Base-by-base conservation (phyloP, 306 rosid species). In the Sicyos edulis region DNA sequence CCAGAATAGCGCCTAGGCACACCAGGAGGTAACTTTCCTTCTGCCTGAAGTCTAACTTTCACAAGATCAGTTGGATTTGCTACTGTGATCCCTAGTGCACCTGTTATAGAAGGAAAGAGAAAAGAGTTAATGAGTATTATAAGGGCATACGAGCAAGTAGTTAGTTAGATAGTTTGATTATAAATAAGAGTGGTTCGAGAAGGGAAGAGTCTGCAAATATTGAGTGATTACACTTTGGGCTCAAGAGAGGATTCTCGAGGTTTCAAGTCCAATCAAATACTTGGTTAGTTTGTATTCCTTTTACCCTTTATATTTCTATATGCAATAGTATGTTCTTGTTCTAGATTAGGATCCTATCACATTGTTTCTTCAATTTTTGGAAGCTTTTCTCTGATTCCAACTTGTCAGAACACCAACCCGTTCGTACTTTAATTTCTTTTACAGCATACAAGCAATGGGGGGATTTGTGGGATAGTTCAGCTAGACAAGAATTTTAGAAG, bases 41-140 rank as follows among this genome's bases (percentile, higher is more conserved):
- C 97, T 49, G 97, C 90, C 80, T 93, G 97, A 78, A 93, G 98
- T 81, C 98, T 86, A 70, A 93, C 96, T 77, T 93, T 93, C 61
- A 90, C 97, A 71, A 93, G 98, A 81, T 90, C 97, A 37, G 98
- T 93, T 57, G 97, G 98, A 87, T 93, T 93, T 64, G 98, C 98
- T 24, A 93, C 61, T 0, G 85, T 53, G 80, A 93, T 93, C 63
- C 76, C 98, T 49, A 93, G 57, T 67, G 97, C 98, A 77, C 98
- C 98, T 93, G 74, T 80, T 20, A 55, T 51, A 69, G 6, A 42
- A 69, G 37, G 37, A 51, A 7, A 49, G 44, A 57, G 21, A 69
- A 69, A 16, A 15, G 40, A 20, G 17, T 47, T 37, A n/a, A n/a
- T n/a, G n/a, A 34, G 5, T 34, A 26, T 26, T 26, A 26, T 26